phyloP scores from a whole-genome alignment of 2,329 filamentous ascomycete species.

The Tolypocladium ophioglossoides region DNA sequence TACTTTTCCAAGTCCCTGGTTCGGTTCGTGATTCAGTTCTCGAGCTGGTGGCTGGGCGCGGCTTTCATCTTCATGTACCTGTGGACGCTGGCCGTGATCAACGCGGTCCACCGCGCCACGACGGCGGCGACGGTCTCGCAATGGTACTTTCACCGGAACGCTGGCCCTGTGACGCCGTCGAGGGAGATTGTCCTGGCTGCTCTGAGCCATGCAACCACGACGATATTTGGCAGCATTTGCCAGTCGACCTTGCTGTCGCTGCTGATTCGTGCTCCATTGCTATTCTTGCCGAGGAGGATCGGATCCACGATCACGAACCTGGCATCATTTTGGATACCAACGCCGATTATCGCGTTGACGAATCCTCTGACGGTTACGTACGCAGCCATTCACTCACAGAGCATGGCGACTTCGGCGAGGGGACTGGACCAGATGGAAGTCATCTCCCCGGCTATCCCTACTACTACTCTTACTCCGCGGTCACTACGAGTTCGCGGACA shows the following conservation, averaged over 20 bases:
- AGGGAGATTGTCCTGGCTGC: constrained; percentile 75
- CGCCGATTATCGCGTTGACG: constrained; percentile 73
- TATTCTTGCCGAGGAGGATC: constrained; percentile 67
- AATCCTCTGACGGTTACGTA: constrained; percentile 91
- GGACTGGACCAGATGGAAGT: constrained; percentile 76
- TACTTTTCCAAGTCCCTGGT: constrained; percentile 56
- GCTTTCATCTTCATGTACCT: constrained; percentile 92
- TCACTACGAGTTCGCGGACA: constrained; percentile 33
- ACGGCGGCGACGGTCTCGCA: constrained; percentile 94
- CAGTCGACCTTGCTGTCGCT: constrained; percentile 75
- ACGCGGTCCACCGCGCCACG: constrained; percentile 79
- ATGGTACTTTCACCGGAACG: constrained; percentile 96
- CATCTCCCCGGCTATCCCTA: constrained; percentile 60
- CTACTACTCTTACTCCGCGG: constrained; percentile 56
- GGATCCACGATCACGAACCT: constrained; percentile 58
- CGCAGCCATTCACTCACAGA: constrained; percentile 84
- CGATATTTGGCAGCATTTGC: constrained; percentile 86
- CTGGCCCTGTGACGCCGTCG: constrained; percentile 65
- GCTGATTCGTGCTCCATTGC: constrained; percentile 71
- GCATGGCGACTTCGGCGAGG: constrained; percentile 65
- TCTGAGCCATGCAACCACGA: constrained; percentile 69
- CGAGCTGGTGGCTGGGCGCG: constrained; percentile 90
- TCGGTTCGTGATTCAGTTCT: constrained; percentile 70
- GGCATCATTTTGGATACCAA: constrained; percentile 72
- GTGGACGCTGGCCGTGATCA: constrained; percentile 83